phyloP scores from a whole-genome alignment of 2,329 filamentous ascomycete genomes.

The Neofusicoccum sp. region DNA sequence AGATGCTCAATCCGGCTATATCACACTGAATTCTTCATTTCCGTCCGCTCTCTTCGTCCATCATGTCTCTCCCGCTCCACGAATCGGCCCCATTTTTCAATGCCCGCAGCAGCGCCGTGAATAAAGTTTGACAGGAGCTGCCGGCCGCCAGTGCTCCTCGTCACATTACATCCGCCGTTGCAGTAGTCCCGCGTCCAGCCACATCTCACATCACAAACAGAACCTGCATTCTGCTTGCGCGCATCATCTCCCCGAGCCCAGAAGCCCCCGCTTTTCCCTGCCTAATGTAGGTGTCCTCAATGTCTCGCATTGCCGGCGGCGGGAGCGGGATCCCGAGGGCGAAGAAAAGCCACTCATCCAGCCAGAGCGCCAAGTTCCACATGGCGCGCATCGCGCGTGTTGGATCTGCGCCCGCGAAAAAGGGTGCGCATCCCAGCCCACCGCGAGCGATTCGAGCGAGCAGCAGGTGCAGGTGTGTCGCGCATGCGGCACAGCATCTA shows the following conservation, averaged over 20 bases:
- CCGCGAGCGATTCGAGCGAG: not conserved
- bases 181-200: not conserved
- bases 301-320: constrained; percentile 15
- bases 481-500: constrained; percentile 9
- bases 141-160: not conserved
- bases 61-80: not conserved
- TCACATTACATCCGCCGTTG: not conserved
- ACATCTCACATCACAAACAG: constrained; percentile 9
- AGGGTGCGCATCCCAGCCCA: not conserved
- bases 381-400: not conserved
- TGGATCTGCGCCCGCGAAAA: not conserved
- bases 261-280: not conserved
- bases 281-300: not conserved
- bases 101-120: constrained; percentile 2
- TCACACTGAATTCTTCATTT: not conserved
- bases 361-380: not conserved
- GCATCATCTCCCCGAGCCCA: not conserved
- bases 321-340: not conserved
- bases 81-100: not conserved
- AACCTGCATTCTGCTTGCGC: constrained; percentile 3
- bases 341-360: not conserved
- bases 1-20: constrained; percentile 8
- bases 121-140: not conserved
- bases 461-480: constrained; percentile 4
- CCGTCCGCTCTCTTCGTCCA: not conserved